phyloP scores from a whole-genome alignment of 805 yeast species.

The Kazachstania africana region DNA sequence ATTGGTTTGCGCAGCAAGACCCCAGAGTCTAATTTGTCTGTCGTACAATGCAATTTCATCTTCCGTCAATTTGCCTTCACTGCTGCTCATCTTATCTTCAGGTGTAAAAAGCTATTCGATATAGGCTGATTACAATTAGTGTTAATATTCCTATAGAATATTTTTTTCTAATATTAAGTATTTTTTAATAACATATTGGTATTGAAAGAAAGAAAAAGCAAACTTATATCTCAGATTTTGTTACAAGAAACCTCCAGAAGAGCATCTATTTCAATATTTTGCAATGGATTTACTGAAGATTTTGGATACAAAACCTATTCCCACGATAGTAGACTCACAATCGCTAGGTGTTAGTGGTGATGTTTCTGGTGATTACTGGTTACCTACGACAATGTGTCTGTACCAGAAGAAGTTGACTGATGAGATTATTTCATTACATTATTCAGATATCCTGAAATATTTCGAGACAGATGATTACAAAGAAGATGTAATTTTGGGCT shows the following conservation, averaged over 20 bases:
- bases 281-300: conserved; percentile 64
- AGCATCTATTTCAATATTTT: background rate
- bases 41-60: conserved; percentile 91
- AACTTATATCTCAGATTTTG: too few relatives aligned
- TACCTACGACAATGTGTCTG: conserved; percentile 75
- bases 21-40: conserved; percentile 93
- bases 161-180: background rate
- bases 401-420: conserved; percentile 84
- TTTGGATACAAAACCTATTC: conserved; percentile 76
- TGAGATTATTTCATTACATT: conserved; percentile 84
- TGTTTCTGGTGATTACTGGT: conserved; percentile 49
- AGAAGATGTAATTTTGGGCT: conserved; percentile 55
- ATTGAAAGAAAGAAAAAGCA: too few relatives aligned
- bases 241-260: background rate
- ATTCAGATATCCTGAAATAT: conserved; percentile 78
- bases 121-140: too few relatives aligned
- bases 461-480: conserved; percentile 46
- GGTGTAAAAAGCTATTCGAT: too few relatives aligned
- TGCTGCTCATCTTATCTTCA: too few relatives aligned
- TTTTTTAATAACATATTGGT: too few relatives aligned
- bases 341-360: conserved; percentile 27
- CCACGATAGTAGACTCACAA: conserved; percentile 56
- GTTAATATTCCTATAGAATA: too few relatives aligned
- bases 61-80: conserved; percentile 19
- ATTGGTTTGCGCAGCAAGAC: conserved; percentile 75